phyloP scores from a whole-genome alignment of 148 eudicot species.

The Chenopodium quinoa region DNA sequence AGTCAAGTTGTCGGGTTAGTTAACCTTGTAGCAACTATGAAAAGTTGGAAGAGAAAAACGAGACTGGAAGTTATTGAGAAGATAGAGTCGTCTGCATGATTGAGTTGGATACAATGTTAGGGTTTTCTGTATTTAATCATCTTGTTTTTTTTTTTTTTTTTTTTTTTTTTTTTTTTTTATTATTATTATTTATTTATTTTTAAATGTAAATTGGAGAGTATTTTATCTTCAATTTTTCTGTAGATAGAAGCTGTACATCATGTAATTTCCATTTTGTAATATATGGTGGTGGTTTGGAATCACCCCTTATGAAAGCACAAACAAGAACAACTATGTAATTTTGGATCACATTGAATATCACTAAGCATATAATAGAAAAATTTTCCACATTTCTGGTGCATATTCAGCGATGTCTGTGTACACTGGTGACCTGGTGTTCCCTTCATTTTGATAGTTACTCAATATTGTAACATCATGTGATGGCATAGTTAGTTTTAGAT shows the following conservation, averaged over 20 bases:
- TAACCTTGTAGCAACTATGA: slow-evolving; percentile 88
- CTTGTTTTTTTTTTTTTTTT: background rate
- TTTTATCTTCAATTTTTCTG: background rate
- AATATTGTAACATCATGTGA: background rate
- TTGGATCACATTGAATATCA: slow-evolving; percentile 17
- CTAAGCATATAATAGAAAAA: background rate
- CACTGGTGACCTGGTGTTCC: background rate
- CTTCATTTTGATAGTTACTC: background rate
- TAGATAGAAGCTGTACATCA: slow-evolving; percentile 38
- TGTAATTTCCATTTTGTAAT: slow-evolving; percentile 29
- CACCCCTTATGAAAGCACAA: background rate
- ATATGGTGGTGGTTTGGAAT: slow-evolving; percentile 12
- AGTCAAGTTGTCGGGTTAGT: slow-evolving; percentile 74
- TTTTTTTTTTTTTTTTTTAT: background rate
- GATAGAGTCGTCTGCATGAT: slow-evolving; percentile 43
- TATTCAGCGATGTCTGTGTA: background rate
- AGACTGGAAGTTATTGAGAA: slow-evolving; percentile 82
- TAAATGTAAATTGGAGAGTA: slow-evolving; percentile 21
- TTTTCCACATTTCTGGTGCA: background rate
- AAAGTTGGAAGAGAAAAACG: slow-evolving; percentile 93
- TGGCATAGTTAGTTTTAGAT: background rate
- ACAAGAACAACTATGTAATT: slow-evolving; percentile 26
- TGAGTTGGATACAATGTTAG: slow-evolving; percentile 11
- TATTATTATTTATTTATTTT: no score
- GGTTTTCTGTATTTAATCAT: background rate